Evolutionary conservation across 1,139 yeast genomes (phyloP), one percentile per base, ranked within the genome.

Genomic region (Geotrichum carabidarum): DNA sequence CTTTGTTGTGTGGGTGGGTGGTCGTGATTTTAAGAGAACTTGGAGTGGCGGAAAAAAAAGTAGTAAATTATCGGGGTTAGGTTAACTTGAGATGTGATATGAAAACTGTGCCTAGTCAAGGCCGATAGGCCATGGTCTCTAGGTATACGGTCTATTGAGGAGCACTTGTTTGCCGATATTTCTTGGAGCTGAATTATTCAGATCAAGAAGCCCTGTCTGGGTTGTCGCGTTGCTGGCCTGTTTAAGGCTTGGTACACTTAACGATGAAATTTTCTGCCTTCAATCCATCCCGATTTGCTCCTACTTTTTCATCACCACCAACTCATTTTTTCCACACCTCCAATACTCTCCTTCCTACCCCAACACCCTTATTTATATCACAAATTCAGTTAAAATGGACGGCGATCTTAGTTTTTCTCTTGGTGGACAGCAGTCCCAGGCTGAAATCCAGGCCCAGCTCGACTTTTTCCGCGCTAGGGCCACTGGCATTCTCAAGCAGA

Each of bases 391-490:
- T 46, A 48, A 38, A 49, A 53, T 51, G 55, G 56, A 48, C 46
- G 42, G 44, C 34, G 54, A 50, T 45, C 48, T 32, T 68, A 50
- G 57, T 87, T 88, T 95, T 87, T 83, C 54, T 38, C 49, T 50
- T 41, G 54, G 54, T 78, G 94, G 93, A 61, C 85, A 86, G 63
- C 83, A 83, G 69, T 84, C 81, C 61, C 83, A 80, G 69, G 82
- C 80, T 66, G 79, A 84, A 62, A 77, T 83, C 60, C 94, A 86
- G 71, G 95, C 86, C 67, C 89, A 86, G 74, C 83, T 83, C 74
- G 82, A 81, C 67, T 72, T 80, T 55, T 91, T 84, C 71, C 86
- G 86, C 69, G 78, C 82, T 64, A 81, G 79, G 68, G 84, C 94
- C 58, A 75, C 77, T 67, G 78, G 79, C 62, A 85, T 89, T 54